Percentiles rank a stretch among this genome's conserved stretches.
These are phyloP conservation scores for Colletotrichum plurivorum DNA, from an alignment of 2,329 filamentous ascomycete genomes.

Conservation along the genomic window DNA sequence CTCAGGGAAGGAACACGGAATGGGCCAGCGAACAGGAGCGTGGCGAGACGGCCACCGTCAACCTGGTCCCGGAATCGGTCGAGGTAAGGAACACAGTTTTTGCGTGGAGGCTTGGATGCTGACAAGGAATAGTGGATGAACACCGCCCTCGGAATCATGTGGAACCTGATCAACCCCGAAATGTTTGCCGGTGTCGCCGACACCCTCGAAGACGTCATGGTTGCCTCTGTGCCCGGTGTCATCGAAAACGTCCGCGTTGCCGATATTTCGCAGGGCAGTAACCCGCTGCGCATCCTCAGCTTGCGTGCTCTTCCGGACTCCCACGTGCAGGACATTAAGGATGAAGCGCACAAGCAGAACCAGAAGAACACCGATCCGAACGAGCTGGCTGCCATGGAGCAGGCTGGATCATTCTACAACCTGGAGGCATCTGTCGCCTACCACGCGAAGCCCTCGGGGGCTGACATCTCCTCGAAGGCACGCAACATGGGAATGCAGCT, in stretches of 20 bases:
- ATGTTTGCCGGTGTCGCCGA: slow-evolving; percentile 96
- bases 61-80: slow-evolving; percentile 92
- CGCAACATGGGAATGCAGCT: slow-evolving; percentile 79
- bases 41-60: slow-evolving; percentile 87
- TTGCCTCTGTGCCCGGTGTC: slow-evolving; percentile 89
- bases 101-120: background rate
- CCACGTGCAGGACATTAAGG: slow-evolving; percentile 85
- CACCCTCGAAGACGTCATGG: slow-evolving; percentile 89
- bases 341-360: slow-evolving; percentile 66
- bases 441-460: slow-evolving; percentile 81
- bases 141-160: slow-evolving; percentile 84
- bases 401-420: slow-evolving; percentile 92
- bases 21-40: slow-evolving; percentile 91
- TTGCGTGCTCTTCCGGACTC: slow-evolving; percentile 87
- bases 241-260: slow-evolving; percentile 96
- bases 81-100: slow-evolving; percentile 56
- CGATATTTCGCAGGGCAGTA: slow-evolving; percentile 94
- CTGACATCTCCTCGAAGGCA: slow-evolving; percentile 82
- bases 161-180: slow-evolving; percentile 94
- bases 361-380: slow-evolving; percentile 81
- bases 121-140: slow-evolving; percentile 83
- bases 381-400: slow-evolving; percentile 89
- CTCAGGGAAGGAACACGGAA: slow-evolving; percentile 85
- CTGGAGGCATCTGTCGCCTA: slow-evolving; percentile 83
- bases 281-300: slow-evolving; percentile 89